Conservation (phyloP, 768 basidiomycete genomes). For the Boletus subcaerulescens region DNA sequence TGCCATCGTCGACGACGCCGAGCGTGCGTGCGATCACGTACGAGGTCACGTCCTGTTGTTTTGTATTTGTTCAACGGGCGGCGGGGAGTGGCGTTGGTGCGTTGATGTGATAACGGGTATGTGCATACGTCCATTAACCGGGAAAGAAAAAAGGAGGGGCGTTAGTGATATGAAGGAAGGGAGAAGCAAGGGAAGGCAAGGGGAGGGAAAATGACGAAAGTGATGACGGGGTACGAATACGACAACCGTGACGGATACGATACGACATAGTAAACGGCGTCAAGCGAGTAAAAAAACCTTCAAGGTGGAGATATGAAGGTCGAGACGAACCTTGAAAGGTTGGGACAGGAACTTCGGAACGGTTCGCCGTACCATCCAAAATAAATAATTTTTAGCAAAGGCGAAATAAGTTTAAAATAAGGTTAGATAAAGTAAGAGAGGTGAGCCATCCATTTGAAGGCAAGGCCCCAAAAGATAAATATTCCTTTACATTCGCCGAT, state of each 20-base stretch:
- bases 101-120: not conserved
- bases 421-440: slow-evolving; percentile 5
- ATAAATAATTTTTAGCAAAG: not conserved
- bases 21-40: slow-evolving; percentile 82
- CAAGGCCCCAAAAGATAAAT: slow-evolving; percentile 1
- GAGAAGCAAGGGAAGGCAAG: not conserved
- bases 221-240: not conserved
- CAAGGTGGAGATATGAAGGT: slow-evolving; percentile 17
- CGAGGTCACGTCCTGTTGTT: slow-evolving; percentile 66
- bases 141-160: not conserved
- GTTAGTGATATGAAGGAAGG: slow-evolving; percentile 10
- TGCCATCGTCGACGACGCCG: slow-evolving; percentile 71
- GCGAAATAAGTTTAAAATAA: slow-evolving; percentile 4
- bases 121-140: not conserved
- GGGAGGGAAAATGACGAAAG: not conserved
- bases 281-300: slow-evolving; percentile 1
- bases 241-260: slow-evolving; percentile 1
- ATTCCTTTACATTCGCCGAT: slow-evolving; percentile 1
- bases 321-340: not conserved
- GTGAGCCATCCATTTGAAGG: slow-evolving; percentile 4
- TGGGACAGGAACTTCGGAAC: slow-evolving; percentile 7
- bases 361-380: slow-evolving; percentile 7
- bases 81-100: not conserved
- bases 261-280: not conserved
- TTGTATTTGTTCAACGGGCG: not conserved